These are phyloP conservation scores for Tetrastigma voinierianum DNA, from an alignment of 164 flowering plant genomes.

Conservation along the genomic window DNA sequence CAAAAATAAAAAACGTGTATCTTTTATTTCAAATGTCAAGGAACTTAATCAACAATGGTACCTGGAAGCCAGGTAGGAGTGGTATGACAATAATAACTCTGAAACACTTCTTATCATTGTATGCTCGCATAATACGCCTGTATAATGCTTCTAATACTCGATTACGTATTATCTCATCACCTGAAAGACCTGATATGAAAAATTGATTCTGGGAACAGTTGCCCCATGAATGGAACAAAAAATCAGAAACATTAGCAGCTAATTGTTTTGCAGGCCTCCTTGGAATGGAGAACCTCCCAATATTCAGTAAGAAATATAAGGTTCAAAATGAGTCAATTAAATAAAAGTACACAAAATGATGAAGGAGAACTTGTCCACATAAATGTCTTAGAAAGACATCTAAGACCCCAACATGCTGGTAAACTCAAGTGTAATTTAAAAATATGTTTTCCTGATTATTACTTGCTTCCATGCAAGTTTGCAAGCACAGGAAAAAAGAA, in stretches of 20 bases:
- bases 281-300: too few relatives aligned
- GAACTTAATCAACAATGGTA: slow-evolving; percentile 18
- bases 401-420: too few relatives aligned
- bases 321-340: too few relatives aligned
- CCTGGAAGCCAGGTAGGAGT: slow-evolving; percentile 98
- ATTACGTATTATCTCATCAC: slow-evolving; percentile 86
- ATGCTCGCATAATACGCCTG: slow-evolving; percentile 78
- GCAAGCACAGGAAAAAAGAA: too few relatives aligned
- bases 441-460: too few relatives aligned
- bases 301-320: too few relatives aligned
- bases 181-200: slow-evolving; percentile 97
- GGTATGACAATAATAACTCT: slow-evolving; percentile 93
- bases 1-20: background rate
- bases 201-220: slow-evolving; percentile 90
- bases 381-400: too few relatives aligned
- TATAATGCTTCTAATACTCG: slow-evolving; percentile 85
- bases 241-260: slow-evolving; percentile 16
- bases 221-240: slow-evolving; percentile 17
- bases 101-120: slow-evolving; percentile 75
- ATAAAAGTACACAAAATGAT: too few relatives aligned
- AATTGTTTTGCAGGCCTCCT: background rate
- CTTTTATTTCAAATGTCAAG: background rate
- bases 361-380: too few relatives aligned
- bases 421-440: too few relatives aligned
- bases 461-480: too few relatives aligned